Conservation (phyloP, 768 basidiomycete genomes). For the Sporobolomyces phaffii region DNA sequence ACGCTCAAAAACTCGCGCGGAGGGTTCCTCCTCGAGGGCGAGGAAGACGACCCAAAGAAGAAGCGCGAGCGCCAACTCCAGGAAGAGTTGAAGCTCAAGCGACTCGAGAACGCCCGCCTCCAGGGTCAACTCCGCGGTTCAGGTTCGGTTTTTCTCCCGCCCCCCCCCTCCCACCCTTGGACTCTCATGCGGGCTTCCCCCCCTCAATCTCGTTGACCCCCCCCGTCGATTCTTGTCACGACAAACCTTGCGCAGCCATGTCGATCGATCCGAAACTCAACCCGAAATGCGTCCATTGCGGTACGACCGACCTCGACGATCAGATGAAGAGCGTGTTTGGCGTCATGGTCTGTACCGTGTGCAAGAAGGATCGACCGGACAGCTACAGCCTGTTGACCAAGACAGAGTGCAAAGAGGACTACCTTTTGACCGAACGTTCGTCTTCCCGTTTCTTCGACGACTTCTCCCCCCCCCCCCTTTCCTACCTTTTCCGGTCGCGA, state of each 20-base stretch:
- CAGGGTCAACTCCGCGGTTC: conserved; percentile 33
- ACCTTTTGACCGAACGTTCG: conserved; percentile 85
- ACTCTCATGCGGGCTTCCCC: no score
- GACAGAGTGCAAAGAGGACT: conserved; percentile 98
- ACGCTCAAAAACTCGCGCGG: conserved; percentile 97
- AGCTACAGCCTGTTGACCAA: conserved; percentile 93
- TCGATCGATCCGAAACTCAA: conserved; percentile 65
- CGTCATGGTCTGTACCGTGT: conserved; percentile 77
- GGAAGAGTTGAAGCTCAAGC: conserved; percentile 56
- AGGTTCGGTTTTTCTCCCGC: conserved; percentile 8
- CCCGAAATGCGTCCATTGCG: conserved; percentile 79
- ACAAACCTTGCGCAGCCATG: no score
- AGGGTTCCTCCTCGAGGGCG: conserved; percentile 84
- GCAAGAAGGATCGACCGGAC: conserved; percentile 82
- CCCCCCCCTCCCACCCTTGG: no score
- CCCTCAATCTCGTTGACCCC: no score
- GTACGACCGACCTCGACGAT: conserved; percentile 80
- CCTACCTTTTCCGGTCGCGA: not conserved
- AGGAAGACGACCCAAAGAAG: conserved; percentile 66
- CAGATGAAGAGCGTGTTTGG: conserved; percentile 74
- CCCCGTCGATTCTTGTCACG: no score
- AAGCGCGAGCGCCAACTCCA: conserved; percentile 76
- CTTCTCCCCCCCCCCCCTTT: not conserved
- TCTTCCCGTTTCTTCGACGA: not conserved
- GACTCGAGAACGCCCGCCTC: conserved; percentile 36